Conservation (phyloP, 805 yeast species). For the Ogataea pignaliae region DNA sequence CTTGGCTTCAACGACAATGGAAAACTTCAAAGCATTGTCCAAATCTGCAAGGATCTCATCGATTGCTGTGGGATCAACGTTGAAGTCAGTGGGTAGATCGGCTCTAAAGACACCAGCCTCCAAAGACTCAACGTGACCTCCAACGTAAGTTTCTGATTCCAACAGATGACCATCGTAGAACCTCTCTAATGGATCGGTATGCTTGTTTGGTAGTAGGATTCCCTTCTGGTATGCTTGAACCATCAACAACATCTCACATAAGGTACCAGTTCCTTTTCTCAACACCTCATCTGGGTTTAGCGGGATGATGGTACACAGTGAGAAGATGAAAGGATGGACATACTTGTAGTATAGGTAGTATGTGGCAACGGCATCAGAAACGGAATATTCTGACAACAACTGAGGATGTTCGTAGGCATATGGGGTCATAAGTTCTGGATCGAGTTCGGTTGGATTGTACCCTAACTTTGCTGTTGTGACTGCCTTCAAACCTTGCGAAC, state of each 20-base stretch:
- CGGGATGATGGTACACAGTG: conserved; percentile 93
- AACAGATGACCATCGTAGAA: conserved; percentile 91
- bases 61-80: conserved; percentile 74
- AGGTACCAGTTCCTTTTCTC: conserved; percentile 96
- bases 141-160: conserved; percentile 96
- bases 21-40: conserved; percentile 72
- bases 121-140: conserved; percentile 96
- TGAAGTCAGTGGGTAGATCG: conserved; percentile 73
- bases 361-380: conserved; percentile 98
- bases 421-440: conserved; percentile 97
- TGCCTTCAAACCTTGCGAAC: conserved; percentile 96
- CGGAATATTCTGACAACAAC: conserved; percentile 89
- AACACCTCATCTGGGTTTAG: conserved; percentile 93
- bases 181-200: conserved; percentile 88
- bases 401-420: conserved; percentile 95
- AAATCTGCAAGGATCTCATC: conserved; percentile 74
- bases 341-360: conserved; percentile 93
- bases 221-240: conserved; percentile 83
- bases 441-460: conserved; percentile 92
- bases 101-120: conserved; percentile 98
- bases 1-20: conserved; percentile 76
- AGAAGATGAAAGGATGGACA: conserved; percentile 94
- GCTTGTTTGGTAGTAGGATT: conserved; percentile 88
- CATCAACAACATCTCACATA: conserved; percentile 96
- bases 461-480: conserved; percentile 95